Evolutionary conservation across 345 rosid genomes (phyloP).

Genomic region (Chamaenerion angustifolium): DNA sequence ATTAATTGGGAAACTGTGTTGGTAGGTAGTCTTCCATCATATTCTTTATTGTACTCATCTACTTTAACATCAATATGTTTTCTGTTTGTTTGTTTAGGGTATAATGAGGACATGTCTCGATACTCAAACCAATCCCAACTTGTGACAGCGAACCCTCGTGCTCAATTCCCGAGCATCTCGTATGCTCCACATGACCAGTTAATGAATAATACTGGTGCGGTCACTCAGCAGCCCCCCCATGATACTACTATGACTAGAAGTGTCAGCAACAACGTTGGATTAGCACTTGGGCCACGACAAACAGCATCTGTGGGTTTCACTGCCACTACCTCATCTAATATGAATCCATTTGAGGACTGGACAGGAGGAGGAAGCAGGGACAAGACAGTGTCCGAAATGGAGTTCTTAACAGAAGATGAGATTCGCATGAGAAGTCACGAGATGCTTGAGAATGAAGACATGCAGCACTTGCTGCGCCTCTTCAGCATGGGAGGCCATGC

Average conservation of each 20-base stretch:
- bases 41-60: too few relatives aligned
- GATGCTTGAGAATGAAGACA: constrained; percentile 94
- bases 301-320: constrained; percentile 27
- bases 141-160: constrained; percentile 32
- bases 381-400: constrained; percentile 38
- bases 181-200: constrained; percentile 34
- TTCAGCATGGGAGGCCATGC: constrained; percentile 78
- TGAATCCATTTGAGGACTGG: constrained; percentile 82
- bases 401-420: constrained; percentile 75
- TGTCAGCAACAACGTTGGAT: constrained; percentile 27
- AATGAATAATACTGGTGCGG: constrained; percentile 20
- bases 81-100: constrained; percentile 29
- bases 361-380: constrained; percentile 31
- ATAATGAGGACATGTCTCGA: constrained; percentile 36
- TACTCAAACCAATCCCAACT: constrained; percentile 44
- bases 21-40: too few relatives aligned
- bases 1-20: too few relatives aligned
- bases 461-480: constrained; percentile 76
- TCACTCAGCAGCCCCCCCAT: too few relatives aligned
- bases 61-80: not conserved
- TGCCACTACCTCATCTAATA: constrained; percentile 23
- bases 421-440: constrained; percentile 79
- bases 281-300: constrained; percentile 66
- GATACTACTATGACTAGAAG: too few relatives aligned
- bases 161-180: constrained; percentile 32